These are phyloP conservation scores for Usnea hakonensis DNA, from an alignment of 495 filamentous ascomycete genomes.

Conservation along the genomic window DNA sequence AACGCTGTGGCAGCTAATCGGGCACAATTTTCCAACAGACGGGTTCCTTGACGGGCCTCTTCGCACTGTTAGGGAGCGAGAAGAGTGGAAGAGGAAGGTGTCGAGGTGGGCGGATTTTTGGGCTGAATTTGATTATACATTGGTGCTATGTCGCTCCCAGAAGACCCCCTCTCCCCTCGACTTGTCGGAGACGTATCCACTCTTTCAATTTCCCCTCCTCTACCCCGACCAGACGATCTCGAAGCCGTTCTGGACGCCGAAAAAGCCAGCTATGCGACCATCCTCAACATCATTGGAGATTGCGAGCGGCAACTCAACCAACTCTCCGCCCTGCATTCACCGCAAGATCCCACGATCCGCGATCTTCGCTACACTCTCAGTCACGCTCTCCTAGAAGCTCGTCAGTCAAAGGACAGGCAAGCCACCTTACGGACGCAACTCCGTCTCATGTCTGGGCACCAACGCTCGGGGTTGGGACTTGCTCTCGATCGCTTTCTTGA, in stretches of 20 bases:
- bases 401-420: background rate
- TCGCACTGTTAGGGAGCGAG: no score
- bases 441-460: background rate
- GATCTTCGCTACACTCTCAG: background rate
- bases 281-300: background rate
- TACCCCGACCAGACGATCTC: background rate
- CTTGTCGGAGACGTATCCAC: background rate
- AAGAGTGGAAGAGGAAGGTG: no score
- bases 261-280: background rate
- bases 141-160: background rate
- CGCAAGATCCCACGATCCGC: background rate
- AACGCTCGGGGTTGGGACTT: background rate
- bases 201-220: background rate
- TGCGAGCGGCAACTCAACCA: background rate
- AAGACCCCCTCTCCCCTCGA: background rate
- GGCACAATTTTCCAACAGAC: no score
- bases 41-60: no score
- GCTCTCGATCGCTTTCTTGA: background rate
- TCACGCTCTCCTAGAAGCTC: background rate
- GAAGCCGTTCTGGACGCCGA: background rate
- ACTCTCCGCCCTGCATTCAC: background rate
- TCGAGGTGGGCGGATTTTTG: no score
- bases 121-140: no score
- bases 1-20: no score
- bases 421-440: background rate